These are phyloP conservation scores for Alopecurus myosuroides DNA, from an alignment of 176 grass and related monocot genomes.

Conservation along the genomic window DNA sequence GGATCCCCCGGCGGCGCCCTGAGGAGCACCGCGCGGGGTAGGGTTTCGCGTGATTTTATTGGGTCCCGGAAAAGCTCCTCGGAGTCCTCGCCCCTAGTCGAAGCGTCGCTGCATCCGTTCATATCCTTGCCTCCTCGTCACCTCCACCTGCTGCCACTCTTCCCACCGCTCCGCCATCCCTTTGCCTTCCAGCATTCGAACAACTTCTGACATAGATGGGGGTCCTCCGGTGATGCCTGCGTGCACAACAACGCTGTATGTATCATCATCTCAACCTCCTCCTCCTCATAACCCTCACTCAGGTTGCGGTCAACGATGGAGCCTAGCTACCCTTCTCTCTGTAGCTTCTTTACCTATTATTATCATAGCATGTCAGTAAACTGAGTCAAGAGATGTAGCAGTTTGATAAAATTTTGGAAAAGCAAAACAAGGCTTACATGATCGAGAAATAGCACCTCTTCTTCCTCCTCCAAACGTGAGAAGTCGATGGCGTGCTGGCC, in stretches of 20 bases:
- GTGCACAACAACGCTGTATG: slow-evolving; percentile 91
- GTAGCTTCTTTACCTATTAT: slow-evolving; percentile 97
- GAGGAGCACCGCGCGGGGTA: no score
- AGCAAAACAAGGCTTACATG: slow-evolving; percentile 54
- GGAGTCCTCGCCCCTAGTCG: slow-evolving; percentile 88
- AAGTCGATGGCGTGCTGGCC: slow-evolving; percentile 94
- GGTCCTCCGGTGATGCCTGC: slow-evolving; percentile 82
- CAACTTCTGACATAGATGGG: slow-evolving; percentile 93
- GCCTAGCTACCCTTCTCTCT: slow-evolving; percentile 63
- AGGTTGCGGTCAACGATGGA: slow-evolving; percentile 82
- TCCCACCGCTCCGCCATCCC: slow-evolving; percentile 89
- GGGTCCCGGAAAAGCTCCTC: no score
- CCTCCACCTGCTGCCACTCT: slow-evolving; percentile 96
- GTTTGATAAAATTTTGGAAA: neutral
- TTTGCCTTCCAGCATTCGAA: slow-evolving; percentile 93
- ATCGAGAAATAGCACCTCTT: slow-evolving; percentile 89
- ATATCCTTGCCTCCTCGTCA: slow-evolving; percentile 66
- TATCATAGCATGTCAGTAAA: neutral
- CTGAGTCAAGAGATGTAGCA: neutral
- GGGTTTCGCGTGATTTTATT: no score
- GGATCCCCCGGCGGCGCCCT: no score
- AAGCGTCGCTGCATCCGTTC: slow-evolving; percentile 73
- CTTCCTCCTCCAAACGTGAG: slow-evolving; percentile 94
- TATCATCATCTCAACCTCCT: slow-evolving; percentile 89
- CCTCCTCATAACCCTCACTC: slow-evolving; percentile 35